A percentile compares a stretch with the other conserved stretches of the same genome.
Conservation (phyloP, 352 stramenopile species). For the Peronospora tabacina region DNA sequence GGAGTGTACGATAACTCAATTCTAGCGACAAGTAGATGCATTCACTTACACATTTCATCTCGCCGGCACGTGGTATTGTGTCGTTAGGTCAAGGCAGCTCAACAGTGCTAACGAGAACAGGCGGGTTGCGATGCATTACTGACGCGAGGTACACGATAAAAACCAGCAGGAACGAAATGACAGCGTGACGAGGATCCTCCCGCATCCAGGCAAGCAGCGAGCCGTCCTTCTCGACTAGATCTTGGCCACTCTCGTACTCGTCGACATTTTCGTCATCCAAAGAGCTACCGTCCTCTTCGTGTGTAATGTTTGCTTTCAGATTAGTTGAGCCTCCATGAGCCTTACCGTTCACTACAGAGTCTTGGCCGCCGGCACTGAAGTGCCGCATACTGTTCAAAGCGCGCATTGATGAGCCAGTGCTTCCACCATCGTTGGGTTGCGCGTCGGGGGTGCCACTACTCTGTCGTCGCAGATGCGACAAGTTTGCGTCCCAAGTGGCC, state of each 20-base stretch:
- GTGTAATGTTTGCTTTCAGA: neutral
- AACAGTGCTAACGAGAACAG: slow-evolving; percentile 1
- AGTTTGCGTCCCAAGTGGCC: slow-evolving; percentile 34
- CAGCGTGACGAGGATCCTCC: slow-evolving; percentile 57
- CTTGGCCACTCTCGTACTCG: slow-evolving; percentile 19
- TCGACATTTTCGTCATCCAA: slow-evolving; percentile 19
- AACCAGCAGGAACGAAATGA: slow-evolving; percentile 48
- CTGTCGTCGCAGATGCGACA: slow-evolving; percentile 29
- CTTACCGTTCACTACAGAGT: slow-evolving; percentile 7
- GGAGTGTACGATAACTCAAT: slow-evolving; percentile 24
- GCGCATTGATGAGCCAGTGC: slow-evolving; percentile 18
- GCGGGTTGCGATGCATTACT: slow-evolving; percentile 23
- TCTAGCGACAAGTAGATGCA: neutral
- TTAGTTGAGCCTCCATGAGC: neutral
- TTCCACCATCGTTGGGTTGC: slow-evolving; percentile 8
- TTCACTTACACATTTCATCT: slow-evolving; percentile 13
- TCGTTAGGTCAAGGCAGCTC: slow-evolving; percentile 11
- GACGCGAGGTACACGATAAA: slow-evolving; percentile 58
- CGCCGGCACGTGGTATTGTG: neutral
- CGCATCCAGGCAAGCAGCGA: slow-evolving; percentile 61
- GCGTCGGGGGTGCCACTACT: slow-evolving; percentile 27
- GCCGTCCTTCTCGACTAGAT: slow-evolving; percentile 44
- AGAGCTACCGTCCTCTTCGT: slow-evolving; percentile 12
- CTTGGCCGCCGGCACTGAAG: slow-evolving; percentile 10
- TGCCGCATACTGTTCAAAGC: slow-evolving; percentile 16